Evolutionary conservation across 1,139 yeast genomes (phyloP), one percentile per base, ranked within the genome.

Genomic region (Geotrichum histeridarum): DNA sequence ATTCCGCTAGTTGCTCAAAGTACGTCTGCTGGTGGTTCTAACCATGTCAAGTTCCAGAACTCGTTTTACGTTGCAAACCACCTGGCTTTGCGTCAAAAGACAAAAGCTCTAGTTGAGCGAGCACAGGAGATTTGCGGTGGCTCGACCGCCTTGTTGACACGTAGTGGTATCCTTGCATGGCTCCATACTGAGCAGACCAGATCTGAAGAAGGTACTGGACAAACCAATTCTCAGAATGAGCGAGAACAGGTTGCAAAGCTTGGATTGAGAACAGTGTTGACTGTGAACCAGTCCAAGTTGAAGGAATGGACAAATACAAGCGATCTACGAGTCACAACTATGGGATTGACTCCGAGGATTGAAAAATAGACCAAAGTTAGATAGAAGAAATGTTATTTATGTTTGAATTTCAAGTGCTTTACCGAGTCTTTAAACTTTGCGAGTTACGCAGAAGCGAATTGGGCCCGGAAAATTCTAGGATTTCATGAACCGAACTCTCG

Each of bases 181-280:
- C 33, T 52, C 8, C 58, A 55, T 17, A 18, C 45, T 18, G 55
- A 45, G n/a, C 44, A 49, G n/a, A 42, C 48, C n/a, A 22, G 17
- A 14, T 17, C 43, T 14, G 39, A 8, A 9, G 15, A n/a, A 37
- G 39, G 39, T 37, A 2, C 18, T 6, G 37, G 37, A 33, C n/a
- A 6, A 11, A 15, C 15, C n/a, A 36, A 32, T 17, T 9, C 12
- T 17, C 22, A 18, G n/a, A 17, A 22, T 17, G 43, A 14, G 7
- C 37, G 39, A 9, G 30, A 31, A 3, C 42, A 38, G 17, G 39
- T 52, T 15, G 53, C 56, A 7, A 53, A 55, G 30, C 54, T 60
- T 88, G 66, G 81, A 81, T 91, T 94, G 83, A 52, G 88, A 68
- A 62, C 84, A 78, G 61, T 80, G 78, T 63, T 85, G 89, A 42